Evolutionary conservation across 1,284 basidiomycete species (phyloP), one percentile per base, ranked within the genome.

Genomic region (Irpex sp.): DNA sequence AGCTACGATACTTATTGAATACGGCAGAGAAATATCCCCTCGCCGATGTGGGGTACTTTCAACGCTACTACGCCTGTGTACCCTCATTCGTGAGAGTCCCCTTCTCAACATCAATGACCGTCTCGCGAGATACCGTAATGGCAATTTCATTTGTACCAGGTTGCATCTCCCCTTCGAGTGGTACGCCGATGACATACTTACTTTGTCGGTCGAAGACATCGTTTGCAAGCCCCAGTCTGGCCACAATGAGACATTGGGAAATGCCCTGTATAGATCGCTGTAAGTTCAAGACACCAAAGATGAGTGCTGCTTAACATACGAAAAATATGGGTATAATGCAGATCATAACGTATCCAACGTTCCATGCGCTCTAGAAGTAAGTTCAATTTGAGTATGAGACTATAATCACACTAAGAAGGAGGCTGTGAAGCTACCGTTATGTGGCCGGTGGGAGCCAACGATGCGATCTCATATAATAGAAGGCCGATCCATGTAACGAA

Each of bases 401-500:
- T 34, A 34, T 34, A 34, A 6, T 6, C 31, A 34, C 31, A 34
- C 31, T 34, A 11, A 47, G 44, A 11, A 47, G 11, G 15, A 1
- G 2, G 49, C 19, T 17, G 17, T 62, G 5, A 19, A 66, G 62
- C 21, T 58, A 70, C 69, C 2, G 65, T 65, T 38, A 72, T 59
- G 51, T 66, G 65, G 2, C 70, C 70, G 6, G 65, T 61, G 5
- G 70, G 71, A 5, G 67, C 71, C 4, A 71, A 62, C 3, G 67
- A 65, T 21, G 65, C 60, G 11, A 70, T 66, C 58, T 71, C 71
- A 49, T 66, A 69, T 26, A 71, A 26, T 5, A 71, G 65, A 8
- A 72, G 66, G 5, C 71, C 71, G n/a, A 72, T 47, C 71, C 71
- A 71, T 31, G 69, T 72, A 2, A 70, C 66, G 4, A 70, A 48